Percentiles rank a stretch among this genome's conserved stretches.
Conservation (phyloP, 2,329 filamentous ascomycete genomes). For the Herpotrichia juniperi region DNA sequence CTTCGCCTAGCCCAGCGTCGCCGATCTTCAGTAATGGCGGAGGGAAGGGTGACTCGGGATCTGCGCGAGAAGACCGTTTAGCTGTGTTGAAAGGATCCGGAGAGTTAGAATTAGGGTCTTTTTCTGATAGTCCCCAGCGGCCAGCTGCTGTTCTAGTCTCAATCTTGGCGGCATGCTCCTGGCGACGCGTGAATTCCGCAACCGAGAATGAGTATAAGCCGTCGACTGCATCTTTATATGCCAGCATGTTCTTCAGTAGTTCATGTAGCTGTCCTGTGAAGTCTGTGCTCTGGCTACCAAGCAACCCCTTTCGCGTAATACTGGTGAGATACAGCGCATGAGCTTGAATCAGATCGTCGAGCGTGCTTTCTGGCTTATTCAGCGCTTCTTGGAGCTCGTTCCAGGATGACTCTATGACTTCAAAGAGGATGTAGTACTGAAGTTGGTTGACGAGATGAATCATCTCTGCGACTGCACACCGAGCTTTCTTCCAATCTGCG, state of each 20-base stretch:
- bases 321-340: conserved; percentile 89
- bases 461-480: conserved; percentile 94
- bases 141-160: conserved; percentile 70
- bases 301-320: conserved; percentile 93
- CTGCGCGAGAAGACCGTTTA: conserved; percentile 30
- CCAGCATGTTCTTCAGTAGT: conserved; percentile 90
- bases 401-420: conserved; percentile 98
- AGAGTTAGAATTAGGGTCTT: conserved; percentile 30
- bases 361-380: conserved; percentile 81
- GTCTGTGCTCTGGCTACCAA: conserved; percentile 73
- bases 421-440: conserved; percentile 98
- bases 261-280: conserved; percentile 93
- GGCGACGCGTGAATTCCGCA: conserved; percentile 89
- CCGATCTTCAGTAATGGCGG: conserved; percentile 44
- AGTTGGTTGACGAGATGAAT: conserved; percentile 97
- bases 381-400: conserved; percentile 84
- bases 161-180: conserved; percentile 78
- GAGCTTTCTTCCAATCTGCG: conserved; percentile 86
- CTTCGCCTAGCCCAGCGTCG: conserved; percentile 51
- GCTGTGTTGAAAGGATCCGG: conserved; percentile 27
- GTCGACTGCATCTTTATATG: conserved; percentile 91
- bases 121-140: conserved; percentile 67
- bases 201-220: conserved; percentile 94
- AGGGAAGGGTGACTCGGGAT: conserved; percentile 51
- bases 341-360: conserved; percentile 93